Percentiles rank a stretch among this genome's conserved stretches.
phyloP scores from a whole-genome alignment of 306 rosid species.

The Cicer chorassanicum region DNA sequence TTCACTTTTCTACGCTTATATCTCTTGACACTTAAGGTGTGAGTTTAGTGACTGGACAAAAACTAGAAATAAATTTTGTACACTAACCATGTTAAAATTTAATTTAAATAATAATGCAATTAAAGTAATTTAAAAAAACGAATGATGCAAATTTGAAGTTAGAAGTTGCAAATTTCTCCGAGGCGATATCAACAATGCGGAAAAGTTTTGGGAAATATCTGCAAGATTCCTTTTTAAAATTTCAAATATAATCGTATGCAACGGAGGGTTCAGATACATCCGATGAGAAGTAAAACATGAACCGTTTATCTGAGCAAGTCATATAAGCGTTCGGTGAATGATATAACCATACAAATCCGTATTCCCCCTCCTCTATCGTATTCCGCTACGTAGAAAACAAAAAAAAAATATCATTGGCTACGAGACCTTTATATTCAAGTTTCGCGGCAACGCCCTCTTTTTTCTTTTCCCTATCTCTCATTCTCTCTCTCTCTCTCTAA shows the following conservation, averaged over 20 bases:
- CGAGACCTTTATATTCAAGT: slow-evolving; percentile 59
- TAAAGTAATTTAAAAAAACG: too few relatives aligned
- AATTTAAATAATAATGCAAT: too few relatives aligned
- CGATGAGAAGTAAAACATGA: neutral
- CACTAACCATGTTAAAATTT: too few relatives aligned
- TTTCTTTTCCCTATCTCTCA: neutral
- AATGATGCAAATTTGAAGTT: too few relatives aligned
- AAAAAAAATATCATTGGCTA: slow-evolving; percentile 47
- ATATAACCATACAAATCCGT: slow-evolving; percentile 33
- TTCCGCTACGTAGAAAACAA: slow-evolving; percentile 1
- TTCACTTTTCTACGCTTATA: too few relatives aligned
- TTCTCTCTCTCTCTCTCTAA: slow-evolving; percentile 32
- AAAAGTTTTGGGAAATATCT: neutral
- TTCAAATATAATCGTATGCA: slow-evolving; percentile 62
- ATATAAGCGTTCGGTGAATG: slow-evolving; percentile 44
- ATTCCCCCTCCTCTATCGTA: slow-evolving; percentile 53
- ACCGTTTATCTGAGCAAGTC: neutral
- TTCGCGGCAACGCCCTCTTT: slow-evolving; percentile 75
- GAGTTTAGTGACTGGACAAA: too few relatives aligned
- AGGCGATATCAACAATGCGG: neutral
- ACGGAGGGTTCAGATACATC: neutral
- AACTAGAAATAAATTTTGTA: too few relatives aligned
- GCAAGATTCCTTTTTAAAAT: slow-evolving; percentile 23
- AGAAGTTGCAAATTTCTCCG: too few relatives aligned
- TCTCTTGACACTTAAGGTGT: too few relatives aligned